A percentile compares a stretch with the other conserved stretches of the same genome.
Conservation (phyloP, 1,284 basidiomycete species). For the Exsudoporus floridanus region DNA sequence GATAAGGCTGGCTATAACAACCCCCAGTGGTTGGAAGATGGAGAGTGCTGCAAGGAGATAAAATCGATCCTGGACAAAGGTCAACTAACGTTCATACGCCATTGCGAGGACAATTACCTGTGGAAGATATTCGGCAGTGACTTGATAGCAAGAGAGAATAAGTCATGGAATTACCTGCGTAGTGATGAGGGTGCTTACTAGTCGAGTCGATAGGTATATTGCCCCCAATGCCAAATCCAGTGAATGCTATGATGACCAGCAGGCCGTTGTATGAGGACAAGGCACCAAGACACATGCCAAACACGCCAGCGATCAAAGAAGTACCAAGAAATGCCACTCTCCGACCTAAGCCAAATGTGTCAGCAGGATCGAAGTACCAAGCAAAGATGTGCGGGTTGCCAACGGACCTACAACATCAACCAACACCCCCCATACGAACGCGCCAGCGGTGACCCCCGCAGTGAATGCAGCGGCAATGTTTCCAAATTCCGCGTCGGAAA, state of each 20-base stretch:
- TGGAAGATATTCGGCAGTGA: slow-evolving; percentile 18
- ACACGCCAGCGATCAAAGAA: slow-evolving; percentile 15
- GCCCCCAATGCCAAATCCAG: slow-evolving; percentile 19
- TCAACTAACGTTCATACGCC: not conserved
- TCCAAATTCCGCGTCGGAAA: slow-evolving; percentile 17
- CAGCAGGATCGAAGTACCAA: not conserved
- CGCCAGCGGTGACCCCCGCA: slow-evolving; percentile 8
- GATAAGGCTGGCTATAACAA: not conserved
- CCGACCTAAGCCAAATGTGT: slow-evolving; percentile 12
- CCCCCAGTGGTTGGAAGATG: slow-evolving; percentile 9
- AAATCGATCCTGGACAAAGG: slow-evolving; percentile 10
- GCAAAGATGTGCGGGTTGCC: no score
- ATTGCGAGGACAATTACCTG: slow-evolving; percentile 1
- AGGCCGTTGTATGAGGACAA: slow-evolving; percentile 13
- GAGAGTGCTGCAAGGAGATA: slow-evolving; percentile 21
- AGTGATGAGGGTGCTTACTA: slow-evolving; percentile 5
- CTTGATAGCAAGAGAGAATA: not conserved
- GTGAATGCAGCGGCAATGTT: slow-evolving; percentile 1
- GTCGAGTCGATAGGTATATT: slow-evolving; percentile 20
- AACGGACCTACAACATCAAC: slow-evolving; percentile 20
- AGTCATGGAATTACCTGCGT: not conserved
- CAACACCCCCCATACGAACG: slow-evolving; percentile 16
- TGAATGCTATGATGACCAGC: slow-evolving; percentile 9
- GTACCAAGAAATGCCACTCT: slow-evolving; percentile 17
- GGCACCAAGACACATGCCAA: slow-evolving; percentile 15